Percentiles rank a stretch among this genome's conserved stretches.
Conservation (phyloP, 495 filamentous ascomycete genomes). For the Rostrohypoxylon terebratum region DNA sequence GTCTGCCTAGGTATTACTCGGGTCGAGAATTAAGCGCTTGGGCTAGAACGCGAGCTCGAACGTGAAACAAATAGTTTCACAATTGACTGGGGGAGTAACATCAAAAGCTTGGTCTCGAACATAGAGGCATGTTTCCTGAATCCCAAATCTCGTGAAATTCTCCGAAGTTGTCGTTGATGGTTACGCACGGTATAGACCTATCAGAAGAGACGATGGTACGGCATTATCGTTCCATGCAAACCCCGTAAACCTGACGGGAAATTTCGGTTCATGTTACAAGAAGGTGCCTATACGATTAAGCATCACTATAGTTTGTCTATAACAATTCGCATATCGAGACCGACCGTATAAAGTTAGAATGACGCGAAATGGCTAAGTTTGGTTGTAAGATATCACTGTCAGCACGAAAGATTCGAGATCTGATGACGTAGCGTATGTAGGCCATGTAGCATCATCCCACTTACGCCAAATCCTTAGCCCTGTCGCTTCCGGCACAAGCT, state of each 20-base stretch:
- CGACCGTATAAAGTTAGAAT: constrained; percentile 20
- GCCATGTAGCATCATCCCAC: constrained; percentile 35
- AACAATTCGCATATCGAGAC: constrained; percentile 30
- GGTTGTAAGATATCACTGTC: constrained; percentile 40
- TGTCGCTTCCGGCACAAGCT: constrained; percentile 5
- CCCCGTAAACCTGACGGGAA: neutral
- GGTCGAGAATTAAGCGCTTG: neutral
- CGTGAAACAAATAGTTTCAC: neutral
- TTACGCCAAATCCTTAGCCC: constrained; percentile 5
- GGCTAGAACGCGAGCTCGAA: neutral
- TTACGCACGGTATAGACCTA: neutral
- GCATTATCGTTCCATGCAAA: neutral
- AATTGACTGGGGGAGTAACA: neutral
- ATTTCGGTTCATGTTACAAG: neutral
- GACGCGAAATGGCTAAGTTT: constrained; percentile 5
- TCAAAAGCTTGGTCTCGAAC: neutral
- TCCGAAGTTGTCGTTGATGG: neutral
- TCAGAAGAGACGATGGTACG: neutral
- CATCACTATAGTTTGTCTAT: neutral
- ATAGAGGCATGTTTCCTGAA: neutral
- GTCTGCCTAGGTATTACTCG: constrained; percentile 1
- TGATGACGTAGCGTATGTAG: constrained; percentile 39
- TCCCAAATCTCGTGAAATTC: neutral
- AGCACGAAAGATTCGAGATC: constrained; percentile 38
- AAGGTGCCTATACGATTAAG: constrained; percentile 32